Conservation (phyloP, 495 filamentous ascomycete genomes). For the Aspergillus diversus region DNA sequence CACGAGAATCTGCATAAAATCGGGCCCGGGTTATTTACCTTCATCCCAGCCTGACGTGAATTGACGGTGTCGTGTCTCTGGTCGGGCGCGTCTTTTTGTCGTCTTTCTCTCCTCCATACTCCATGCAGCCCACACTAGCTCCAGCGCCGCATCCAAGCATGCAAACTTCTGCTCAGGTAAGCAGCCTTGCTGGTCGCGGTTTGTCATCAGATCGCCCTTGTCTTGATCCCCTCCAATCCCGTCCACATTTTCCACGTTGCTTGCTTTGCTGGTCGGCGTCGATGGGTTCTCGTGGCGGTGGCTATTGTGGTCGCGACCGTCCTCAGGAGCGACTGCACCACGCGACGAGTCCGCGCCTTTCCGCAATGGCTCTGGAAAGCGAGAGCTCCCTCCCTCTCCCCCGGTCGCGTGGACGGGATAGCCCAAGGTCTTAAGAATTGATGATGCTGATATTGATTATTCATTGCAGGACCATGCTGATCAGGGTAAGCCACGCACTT, state of each 20-base stretch:
- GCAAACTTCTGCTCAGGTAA: constrained; percentile 61
- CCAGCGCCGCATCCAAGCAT: constrained; percentile 61
- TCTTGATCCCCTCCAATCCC: constrained; percentile 24
- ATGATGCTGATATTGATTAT: constrained; percentile 20
- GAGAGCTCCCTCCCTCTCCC: neutral
- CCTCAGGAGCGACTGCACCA: constrained; percentile 2
- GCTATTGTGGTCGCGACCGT: constrained; percentile 16
- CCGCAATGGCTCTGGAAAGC: neutral
- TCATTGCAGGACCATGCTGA: constrained; percentile 52
- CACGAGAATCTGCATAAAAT: constrained; percentile 16
- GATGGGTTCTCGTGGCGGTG: constrained; percentile 4
- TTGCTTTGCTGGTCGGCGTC: constrained; percentile 7
- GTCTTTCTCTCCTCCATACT: constrained; percentile 19
- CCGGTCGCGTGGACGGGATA: constrained; percentile 19
- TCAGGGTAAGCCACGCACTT: constrained; percentile 48
- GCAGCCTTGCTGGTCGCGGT: constrained; percentile 42
- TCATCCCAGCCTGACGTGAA: constrained; percentile 15
- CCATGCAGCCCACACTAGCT: constrained; percentile 60
- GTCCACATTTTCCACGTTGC: constrained; percentile 23
- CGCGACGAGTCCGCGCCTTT: constrained; percentile 12
- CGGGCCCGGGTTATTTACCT: constrained; percentile 1
- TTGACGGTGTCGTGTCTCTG: constrained; percentile 21
- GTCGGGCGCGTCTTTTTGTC: constrained; percentile 27
- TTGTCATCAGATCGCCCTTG: constrained; percentile 50
- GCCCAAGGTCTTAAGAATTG: neutral